Evolutionary conservation across 306 rosid species (phyloP), one percentile per base, ranked within the genome.

Genomic region (Morella rubra): DNA sequence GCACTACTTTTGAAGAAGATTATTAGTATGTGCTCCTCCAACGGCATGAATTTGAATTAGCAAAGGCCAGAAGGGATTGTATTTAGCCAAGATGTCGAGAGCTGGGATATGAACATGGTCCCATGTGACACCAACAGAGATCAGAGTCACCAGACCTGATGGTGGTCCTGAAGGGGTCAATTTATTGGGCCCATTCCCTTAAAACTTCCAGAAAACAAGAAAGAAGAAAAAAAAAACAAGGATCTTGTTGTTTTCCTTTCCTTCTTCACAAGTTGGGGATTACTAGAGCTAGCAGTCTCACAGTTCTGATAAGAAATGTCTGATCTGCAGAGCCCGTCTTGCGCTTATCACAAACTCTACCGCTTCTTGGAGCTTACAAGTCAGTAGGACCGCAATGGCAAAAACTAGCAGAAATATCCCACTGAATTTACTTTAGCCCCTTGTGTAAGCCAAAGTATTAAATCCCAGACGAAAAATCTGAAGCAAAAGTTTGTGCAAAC

Each of bases 141-240:
- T 52, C 45, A 49, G 71, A 44, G 70, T 42, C 27, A 44, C 68
- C 50, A 76, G 53, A 8, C 20, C 76, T 50, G 74, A 56, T 62
- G 62, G 81, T 85, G 84, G 81, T 82, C 80, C 86, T 12, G 4
- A 44, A 8, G 46, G 15, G 59, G 67, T 77, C 76, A 74, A 68
- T 78, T 78, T 58, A 7, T 75, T 55, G 85, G 90, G 85, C 78
- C 84, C 86, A 77, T 79, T 49, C 59, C 58, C 70, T 16, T 77
- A 73, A 83, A 16, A 56, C 69, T 69, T 7, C 13, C 49, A 60
- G 20, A 72, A 52, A 32, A 32, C 37, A 32, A 32, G 37, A 32
- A 32, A 50, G 15, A 50, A 56, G 8, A n/a, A 19, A 8, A 11
- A 56, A 46, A 46, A 46, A 7, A 7, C 11, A 0, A 47, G 3